Percentiles rank a stretch among this genome's conserved stretches.
Conservation (phyloP, 2,329 filamentous ascomycete species). For the Epichloe sp. region DNA sequence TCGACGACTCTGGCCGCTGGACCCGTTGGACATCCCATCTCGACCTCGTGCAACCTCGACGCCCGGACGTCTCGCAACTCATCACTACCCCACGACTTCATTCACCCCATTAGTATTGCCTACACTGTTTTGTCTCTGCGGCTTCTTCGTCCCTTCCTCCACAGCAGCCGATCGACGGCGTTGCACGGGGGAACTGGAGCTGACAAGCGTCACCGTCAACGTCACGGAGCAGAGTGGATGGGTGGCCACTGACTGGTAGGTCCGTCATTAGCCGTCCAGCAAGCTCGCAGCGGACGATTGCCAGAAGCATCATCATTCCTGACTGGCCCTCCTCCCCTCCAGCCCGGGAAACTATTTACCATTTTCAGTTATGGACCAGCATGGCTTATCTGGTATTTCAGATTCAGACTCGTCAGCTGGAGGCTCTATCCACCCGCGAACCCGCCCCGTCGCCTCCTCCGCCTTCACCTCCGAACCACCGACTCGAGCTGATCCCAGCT, state of each 20-base stretch:
- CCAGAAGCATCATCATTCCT: background rate
- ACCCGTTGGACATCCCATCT: no score
- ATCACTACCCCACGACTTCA: background rate
- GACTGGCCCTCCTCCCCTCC: background rate
- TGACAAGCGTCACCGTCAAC: conserved; percentile 38
- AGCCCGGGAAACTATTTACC: background rate
- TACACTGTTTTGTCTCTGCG: background rate
- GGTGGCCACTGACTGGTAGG: no score
- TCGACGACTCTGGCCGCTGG: no score
- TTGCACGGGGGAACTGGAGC: background rate
- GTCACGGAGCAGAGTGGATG: conserved; percentile 20
- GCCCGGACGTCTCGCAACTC: background rate
- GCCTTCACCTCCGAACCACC: conserved; percentile 19
- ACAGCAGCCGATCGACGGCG: background rate
- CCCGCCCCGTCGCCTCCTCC: conserved; percentile 6
- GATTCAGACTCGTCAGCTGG: conserved; percentile 12
- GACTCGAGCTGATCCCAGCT: conserved; percentile 24
- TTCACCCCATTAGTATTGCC: background rate
- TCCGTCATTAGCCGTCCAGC: background rate
- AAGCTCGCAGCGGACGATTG: background rate
- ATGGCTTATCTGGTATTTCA: conserved; percentile 14
- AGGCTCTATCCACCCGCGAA: conserved; percentile 6
- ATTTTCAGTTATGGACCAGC: conserved; percentile 12
- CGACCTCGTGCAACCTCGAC: background rate
- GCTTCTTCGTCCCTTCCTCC: background rate